Base-by-base conservation (phyloP, 2,329 filamentous ascomycete genomes). In the Sclerotinia trifoliorum region DNA sequence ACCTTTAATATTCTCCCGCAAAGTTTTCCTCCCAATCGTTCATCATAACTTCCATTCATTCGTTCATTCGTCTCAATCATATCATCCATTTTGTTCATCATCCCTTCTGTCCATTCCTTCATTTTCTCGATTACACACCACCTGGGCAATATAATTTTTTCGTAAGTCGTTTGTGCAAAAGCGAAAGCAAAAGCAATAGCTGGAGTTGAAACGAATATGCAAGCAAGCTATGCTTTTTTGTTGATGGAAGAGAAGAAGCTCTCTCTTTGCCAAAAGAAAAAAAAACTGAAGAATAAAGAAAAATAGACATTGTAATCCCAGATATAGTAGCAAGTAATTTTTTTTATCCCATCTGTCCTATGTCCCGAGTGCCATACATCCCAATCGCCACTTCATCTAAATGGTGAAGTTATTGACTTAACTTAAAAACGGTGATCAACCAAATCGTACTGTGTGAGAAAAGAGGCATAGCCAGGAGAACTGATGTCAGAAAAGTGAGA, bases 111-210 rank as follows among this genome's bases (percentile, higher is more conserved):
- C 7, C n/a, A 21, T 21, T 29, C 17, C 39, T 15, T 42, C 39
- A 26, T 44, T 8, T 39, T n/a, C 26, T 19, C 29, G 26, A 67
- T 63, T 63, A 63, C n/a, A 67, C 44, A 55, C 49, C 65, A 46
- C 56, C 49, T 17, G 39, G 65, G 65, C 57, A 57, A 46, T 52
- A 63, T 67, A 63, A 39, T 55, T 4, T 62, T 52, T 48, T 48
- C 56, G n/a, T 26, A 19, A 13, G 29, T 29, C 26, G 21, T 52
- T 51, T 63, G n/a, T 63, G 60, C 5, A 62, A 26, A 51, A 39
- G 46, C 35, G 8, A 39, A 13, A 11, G 60, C 32, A 35, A 35
- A 35, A 35, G 35, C 46, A 51, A 24, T 51, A 26, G 8, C 5
- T 15, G 32, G 5, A 42, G 32, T n/a, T 26, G 46, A 51, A 54